Evolutionary conservation across 2,329 filamentous ascomycete genomes (phyloP).

Genomic region (Diaporthe eres): DNA sequence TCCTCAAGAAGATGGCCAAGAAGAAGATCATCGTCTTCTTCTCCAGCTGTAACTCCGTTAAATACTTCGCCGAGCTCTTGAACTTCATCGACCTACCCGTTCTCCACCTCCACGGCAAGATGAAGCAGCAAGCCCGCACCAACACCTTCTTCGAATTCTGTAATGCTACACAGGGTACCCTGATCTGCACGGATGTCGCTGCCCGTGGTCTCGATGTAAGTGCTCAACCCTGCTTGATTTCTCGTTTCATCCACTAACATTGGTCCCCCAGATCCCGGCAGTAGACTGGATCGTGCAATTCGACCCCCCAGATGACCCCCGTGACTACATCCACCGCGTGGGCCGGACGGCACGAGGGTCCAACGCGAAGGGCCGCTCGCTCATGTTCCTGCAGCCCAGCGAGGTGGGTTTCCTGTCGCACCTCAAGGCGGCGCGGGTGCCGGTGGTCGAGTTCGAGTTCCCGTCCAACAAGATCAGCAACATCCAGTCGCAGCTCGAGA

Average conservation of each 20-base stretch:
- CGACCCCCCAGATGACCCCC: constrained; percentile 91
- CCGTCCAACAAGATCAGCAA: constrained; percentile 92
- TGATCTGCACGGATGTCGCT: constrained; percentile 97
- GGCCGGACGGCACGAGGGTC: constrained; percentile 92
- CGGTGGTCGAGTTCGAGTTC: constrained; percentile 96
- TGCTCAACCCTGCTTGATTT: constrained; percentile 35
- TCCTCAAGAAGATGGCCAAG: constrained; percentile 91
- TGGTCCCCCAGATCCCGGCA: constrained; percentile 77
- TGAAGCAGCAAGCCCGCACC: constrained; percentile 99
- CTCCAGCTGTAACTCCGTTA: constrained; percentile 91
- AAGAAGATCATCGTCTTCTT: constrained; percentile 99
- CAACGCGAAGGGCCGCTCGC: constrained; percentile 85
- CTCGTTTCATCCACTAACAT: constrained; percentile 41
- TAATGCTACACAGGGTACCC: constrained; percentile 81
- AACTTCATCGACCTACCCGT: constrained; percentile 98
- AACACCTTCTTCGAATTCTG: constrained; percentile 98
- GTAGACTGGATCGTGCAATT: constrained; percentile 98
- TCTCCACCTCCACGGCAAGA: constrained; percentile 90
- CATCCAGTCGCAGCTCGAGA: constrained; percentile 91
- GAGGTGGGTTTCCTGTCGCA: constrained; percentile 95
- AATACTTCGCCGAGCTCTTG: constrained; percentile 94
- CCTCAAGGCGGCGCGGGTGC: constrained; percentile 91
- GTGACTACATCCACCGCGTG: constrained; percentile 95
- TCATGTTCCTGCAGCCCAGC: constrained; percentile 93
- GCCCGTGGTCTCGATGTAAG: constrained; percentile 90